A percentile compares a stretch with the other conserved stretches of the same genome.
These are phyloP conservation scores for Orbilia ellipsospora DNA, from an alignment of 2,329 filamentous ascomycete genomes.

Conservation along the genomic window DNA sequence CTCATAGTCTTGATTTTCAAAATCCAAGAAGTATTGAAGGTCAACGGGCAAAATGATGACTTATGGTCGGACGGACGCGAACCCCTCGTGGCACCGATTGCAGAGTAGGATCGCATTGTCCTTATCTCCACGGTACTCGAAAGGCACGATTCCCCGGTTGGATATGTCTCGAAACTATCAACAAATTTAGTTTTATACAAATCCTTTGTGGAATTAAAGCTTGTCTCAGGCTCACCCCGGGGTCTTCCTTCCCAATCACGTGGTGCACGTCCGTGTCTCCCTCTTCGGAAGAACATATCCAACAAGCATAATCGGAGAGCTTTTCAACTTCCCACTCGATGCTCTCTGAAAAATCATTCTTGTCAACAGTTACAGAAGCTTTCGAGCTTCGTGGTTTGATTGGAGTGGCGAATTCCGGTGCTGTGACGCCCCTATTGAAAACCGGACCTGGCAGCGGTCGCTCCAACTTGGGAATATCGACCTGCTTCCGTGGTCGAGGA, in stretches of 20 bases:
- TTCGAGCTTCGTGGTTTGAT: not conserved
- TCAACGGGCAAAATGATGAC: slow-evolving; percentile 16
- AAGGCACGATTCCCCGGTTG: slow-evolving; percentile 12
- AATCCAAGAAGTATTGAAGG: slow-evolving; percentile 17
- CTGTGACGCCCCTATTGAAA: too few relatives aligned
- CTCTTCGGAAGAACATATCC: slow-evolving; percentile 19
- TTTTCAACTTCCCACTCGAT: slow-evolving; percentile 24
- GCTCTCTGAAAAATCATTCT: slow-evolving; percentile 22
- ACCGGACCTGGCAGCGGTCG: too few relatives aligned
- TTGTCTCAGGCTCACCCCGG: not conserved
- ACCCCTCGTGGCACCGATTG: slow-evolving; percentile 19
- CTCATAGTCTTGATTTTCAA: slow-evolving; percentile 6
- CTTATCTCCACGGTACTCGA: slow-evolving; percentile 20
- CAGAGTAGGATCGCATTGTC: slow-evolving; percentile 15
- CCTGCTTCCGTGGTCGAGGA: too few relatives aligned
- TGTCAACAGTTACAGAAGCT: slow-evolving; percentile 2
- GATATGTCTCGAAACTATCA: slow-evolving; percentile 23
- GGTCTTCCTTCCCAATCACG: slow-evolving; percentile 17
- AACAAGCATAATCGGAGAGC: slow-evolving; percentile 18
- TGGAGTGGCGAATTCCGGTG: too few relatives aligned
- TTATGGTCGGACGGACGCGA: slow-evolving; percentile 5
- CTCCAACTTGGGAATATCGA: too few relatives aligned
- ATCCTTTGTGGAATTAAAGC: too few relatives aligned
- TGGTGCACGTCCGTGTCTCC: slow-evolving; percentile 12
- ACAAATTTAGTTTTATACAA: not conserved